Conservation (phyloP, 1,284 basidiomycete species). For the Ganoderma lucidum region DNA sequence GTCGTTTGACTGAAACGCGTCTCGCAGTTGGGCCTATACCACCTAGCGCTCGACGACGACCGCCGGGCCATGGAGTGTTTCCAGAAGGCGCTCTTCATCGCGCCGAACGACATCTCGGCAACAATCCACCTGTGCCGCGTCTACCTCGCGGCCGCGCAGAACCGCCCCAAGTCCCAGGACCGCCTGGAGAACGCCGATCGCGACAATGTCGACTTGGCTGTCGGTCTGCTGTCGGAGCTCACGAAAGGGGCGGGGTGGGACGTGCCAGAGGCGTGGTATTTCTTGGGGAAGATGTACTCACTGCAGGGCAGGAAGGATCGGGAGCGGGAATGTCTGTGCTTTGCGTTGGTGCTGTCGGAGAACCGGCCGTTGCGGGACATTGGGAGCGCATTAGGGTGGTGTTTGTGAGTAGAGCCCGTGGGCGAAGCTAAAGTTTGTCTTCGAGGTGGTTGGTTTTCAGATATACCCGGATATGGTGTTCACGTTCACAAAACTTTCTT, state of each 20-base stretch:
- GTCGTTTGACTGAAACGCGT: not conserved
- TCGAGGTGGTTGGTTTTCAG: not conserved
- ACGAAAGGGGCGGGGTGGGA: slow-evolving; percentile 84
- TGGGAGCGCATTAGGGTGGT: slow-evolving; percentile 72
- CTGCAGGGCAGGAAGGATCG: slow-evolving; percentile 74
- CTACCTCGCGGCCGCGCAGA: slow-evolving; percentile 61
- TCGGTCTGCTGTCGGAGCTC: slow-evolving; percentile 69
- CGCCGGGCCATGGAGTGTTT: slow-evolving; percentile 77
- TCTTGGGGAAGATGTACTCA: slow-evolving; percentile 82
- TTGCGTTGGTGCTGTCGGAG: slow-evolving; percentile 79
- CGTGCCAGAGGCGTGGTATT: slow-evolving; percentile 92
- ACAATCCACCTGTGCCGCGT: slow-evolving; percentile 80
- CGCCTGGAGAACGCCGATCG: slow-evolving; percentile 38
- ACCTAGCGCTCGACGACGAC: slow-evolving; percentile 63
- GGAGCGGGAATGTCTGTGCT: slow-evolving; percentile 79
- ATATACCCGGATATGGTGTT: slow-evolving; percentile 3
- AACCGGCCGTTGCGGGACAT: slow-evolving; percentile 71
- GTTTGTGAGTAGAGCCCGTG: slow-evolving; percentile 50
- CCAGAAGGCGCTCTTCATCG: slow-evolving; percentile 85
- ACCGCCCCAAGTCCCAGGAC: slow-evolving; percentile 34
- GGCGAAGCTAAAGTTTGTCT: not conserved
- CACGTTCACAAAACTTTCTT: not conserved
- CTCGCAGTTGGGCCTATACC: slow-evolving; percentile 78
- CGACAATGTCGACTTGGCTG: slow-evolving; percentile 78
- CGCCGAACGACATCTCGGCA: slow-evolving; percentile 79